Conservation (phyloP, 2,329 filamentous ascomycete genomes). For the Venturia oleaginea region DNA sequence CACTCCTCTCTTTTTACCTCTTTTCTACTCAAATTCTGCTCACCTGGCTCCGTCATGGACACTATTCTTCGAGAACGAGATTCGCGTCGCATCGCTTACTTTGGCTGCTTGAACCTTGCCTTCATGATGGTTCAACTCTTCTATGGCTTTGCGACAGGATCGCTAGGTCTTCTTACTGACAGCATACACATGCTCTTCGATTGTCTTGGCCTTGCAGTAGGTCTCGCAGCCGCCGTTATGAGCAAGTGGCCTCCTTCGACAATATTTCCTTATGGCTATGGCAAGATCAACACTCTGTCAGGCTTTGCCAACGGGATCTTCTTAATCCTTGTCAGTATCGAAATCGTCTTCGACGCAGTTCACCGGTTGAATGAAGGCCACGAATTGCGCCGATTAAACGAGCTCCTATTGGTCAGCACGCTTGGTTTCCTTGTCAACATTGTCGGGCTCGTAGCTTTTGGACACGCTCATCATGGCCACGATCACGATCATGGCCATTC, state of each 20-base stretch:
- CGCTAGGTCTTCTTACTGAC: constrained; percentile 87
- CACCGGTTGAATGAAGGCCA: constrained; percentile 78
- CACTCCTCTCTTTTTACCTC: constrained; percentile 49
- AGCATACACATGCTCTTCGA: constrained; percentile 99
- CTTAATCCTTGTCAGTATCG: constrained; percentile 84
- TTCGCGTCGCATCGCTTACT: constrained; percentile 92
- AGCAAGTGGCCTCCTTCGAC: constrained; percentile 92
- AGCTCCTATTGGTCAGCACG: constrained; percentile 81
- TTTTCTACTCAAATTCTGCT: constrained; percentile 59
- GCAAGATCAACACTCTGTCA: constrained; percentile 91
- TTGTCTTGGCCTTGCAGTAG: constrained; percentile 83
- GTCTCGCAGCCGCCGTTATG: constrained; percentile 83
- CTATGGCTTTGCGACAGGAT: constrained; percentile 90
- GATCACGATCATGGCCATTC: constrained; percentile 55
- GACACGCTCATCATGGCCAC: constrained; percentile 43
- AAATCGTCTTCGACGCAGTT: constrained; percentile 91
- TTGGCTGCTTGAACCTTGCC: constrained; percentile 86
- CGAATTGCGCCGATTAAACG: constrained; percentile 72
- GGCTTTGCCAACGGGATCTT: constrained; percentile 96
- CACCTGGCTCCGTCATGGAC: constrained; percentile 68
- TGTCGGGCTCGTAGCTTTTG: constrained; percentile 81
- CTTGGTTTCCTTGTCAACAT: constrained; percentile 84
- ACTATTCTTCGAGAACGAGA: constrained; percentile 85
- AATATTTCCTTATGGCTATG: constrained; percentile 87
- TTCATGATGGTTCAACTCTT: constrained; percentile 95